phyloP scores from a whole-genome alignment of 306 rosid species.

The Quercus robur region DNA sequence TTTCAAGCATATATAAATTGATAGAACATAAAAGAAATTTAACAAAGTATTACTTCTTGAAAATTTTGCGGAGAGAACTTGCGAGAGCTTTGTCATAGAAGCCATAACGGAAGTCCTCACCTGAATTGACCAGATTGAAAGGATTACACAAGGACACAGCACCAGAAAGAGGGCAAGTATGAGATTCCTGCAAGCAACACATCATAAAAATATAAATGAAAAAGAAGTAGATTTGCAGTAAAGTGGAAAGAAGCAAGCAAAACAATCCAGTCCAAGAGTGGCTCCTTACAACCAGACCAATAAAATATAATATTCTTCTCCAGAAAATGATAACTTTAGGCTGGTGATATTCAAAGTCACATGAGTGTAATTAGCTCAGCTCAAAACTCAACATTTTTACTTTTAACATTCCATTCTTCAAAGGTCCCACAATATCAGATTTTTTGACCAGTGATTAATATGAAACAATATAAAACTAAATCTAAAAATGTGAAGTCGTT shows the following conservation, averaged over 20 bases:
- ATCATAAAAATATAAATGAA: slow-evolving; percentile 12
- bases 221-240: not conserved
- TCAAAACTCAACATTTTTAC: not conserved
- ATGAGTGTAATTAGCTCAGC: not conserved
- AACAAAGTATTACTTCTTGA: slow-evolving; percentile 59
- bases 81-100: slow-evolving; percentile 85
- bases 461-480: not conserved
- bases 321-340: not conserved
- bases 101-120: slow-evolving; percentile 89
- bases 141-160: slow-evolving; percentile 98
- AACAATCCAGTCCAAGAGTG: slow-evolving; percentile 8
- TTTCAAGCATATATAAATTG: slow-evolving; percentile 7
- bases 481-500: not conserved
- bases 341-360: not conserved
- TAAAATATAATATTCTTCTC: not conserved
- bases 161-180: slow-evolving; percentile 71
- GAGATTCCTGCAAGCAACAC: slow-evolving; percentile 60
- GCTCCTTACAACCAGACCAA: not conserved
- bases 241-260: slow-evolving; percentile 3
- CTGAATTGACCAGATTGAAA: slow-evolving; percentile 80
- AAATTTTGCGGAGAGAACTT: slow-evolving; percentile 54
- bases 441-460: not conserved
- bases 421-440: not conserved
- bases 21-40: not conserved
- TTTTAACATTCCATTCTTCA: not conserved